These are phyloP conservation scores for Saccharomycopsis olivae DNA, from an alignment of 805 yeast species.

Conservation along the genomic window DNA sequence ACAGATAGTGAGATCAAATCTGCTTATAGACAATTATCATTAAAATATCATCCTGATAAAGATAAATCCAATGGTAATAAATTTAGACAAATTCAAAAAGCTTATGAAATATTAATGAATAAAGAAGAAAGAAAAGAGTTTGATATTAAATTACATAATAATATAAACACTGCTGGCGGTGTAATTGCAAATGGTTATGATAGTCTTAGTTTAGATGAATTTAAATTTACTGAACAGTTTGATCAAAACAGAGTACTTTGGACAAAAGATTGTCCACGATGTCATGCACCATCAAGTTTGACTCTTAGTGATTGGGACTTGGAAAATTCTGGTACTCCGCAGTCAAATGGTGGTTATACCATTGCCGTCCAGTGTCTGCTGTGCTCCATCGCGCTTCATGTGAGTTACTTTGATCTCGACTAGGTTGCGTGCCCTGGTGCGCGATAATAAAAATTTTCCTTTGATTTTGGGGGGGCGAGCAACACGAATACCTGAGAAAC, in stretches of 20 bases:
- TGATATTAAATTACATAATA: slow-evolving; percentile 34
- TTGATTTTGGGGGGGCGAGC: too few relatives aligned
- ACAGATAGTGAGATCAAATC: slow-evolving; percentile 34
- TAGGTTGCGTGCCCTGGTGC: too few relatives aligned
- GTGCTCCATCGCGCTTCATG: slow-evolving; percentile 81
- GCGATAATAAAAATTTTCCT: too few relatives aligned
- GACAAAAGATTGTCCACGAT: slow-evolving; percentile 56
- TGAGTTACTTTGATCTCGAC: slow-evolving; percentile 48
- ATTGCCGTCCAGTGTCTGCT: slow-evolving; percentile 70
- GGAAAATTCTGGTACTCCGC: slow-evolving; percentile 39
- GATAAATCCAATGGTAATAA: slow-evolving; percentile 17
- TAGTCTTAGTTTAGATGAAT: slow-evolving; percentile 51
- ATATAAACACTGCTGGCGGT: slow-evolving; percentile 25
- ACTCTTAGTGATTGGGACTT: slow-evolving; percentile 51
- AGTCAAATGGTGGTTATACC: too few relatives aligned
- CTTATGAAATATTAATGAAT: slow-evolving; percentile 49
- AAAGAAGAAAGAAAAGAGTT: slow-evolving; percentile 34
- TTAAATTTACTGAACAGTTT: slow-evolving; percentile 30
- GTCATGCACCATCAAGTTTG: slow-evolving; percentile 44
- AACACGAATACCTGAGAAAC: too few relatives aligned
- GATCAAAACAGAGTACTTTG: slow-evolving; percentile 29
- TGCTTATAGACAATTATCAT: slow-evolving; percentile 54
- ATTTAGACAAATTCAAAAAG: slow-evolving; percentile 44
- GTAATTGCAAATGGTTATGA: slow-evolving; percentile 53
- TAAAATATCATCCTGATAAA: slow-evolving; percentile 72